Base-by-base conservation (phyloP, 164 flowering plant genomes). In the Vitis cinerea region DNA sequence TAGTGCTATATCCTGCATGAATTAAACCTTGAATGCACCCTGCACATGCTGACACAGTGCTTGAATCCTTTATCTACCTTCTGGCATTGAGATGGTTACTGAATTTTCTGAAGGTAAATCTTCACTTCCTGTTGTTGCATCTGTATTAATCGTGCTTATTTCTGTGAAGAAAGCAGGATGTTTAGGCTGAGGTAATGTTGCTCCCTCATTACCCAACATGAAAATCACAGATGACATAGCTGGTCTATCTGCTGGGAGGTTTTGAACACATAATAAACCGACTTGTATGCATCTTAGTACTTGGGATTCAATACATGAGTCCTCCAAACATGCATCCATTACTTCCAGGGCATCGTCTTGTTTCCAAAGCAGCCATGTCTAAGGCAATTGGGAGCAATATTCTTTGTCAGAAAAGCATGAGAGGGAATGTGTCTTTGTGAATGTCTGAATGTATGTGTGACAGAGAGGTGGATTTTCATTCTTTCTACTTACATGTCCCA, bases 321-420 rank as follows among this genome's bases (percentile, higher is more conserved):
- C 61, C 19, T n/a, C 7, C 0, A 76, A 1, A 0, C 56, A 27
- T 27, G 64, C 51, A 37, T 70, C 75, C 6, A 74, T 52, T 48
- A 79, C 8, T 7, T 79, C 82, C 11, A 64, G 10, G 0, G 82
- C 4, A 23, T 55, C 73, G 2, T 59, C 71, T 61, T 73, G 73
- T 14, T 4, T 57, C 30, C 30, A 68, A 6, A 74, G 53, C 23
- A 11, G 60, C 81, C 81, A 85, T 19, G 82, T 83, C 88, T 85
- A 68, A 19, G n/a, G 2, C 49, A 66, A 12, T 19, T 19, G 23
- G 23, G 23, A 19, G 23, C 23, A 19, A 19, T 19, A 19, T 19
- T 19, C 23, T 19, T 19, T 19, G 23, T 19, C 19, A 53, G 12
- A 2, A 23, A 56, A 27, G 15, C 14, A 9, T 14, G 8, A 30